A percentile compares a stretch with the other conserved stretches of the same genome.
Conservation (phyloP, 352 stramenopile species). For the Aphanomyces astaci region DNA sequence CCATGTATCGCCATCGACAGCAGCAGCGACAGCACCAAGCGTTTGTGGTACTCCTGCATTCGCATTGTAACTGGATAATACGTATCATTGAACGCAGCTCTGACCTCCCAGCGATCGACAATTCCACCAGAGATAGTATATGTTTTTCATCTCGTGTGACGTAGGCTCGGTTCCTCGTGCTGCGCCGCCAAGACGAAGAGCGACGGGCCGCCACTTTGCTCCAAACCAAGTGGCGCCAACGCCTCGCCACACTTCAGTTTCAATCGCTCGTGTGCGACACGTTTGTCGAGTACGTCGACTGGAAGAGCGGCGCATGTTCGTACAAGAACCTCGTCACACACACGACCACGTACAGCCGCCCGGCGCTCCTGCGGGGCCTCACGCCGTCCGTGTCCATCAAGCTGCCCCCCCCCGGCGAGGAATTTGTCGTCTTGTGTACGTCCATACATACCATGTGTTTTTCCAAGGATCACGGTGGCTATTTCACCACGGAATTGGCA, state of each 20-base stretch:
- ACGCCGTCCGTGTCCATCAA: slow-evolving; percentile 10
- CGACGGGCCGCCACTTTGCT: background rate
- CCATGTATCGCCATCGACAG: background rate
- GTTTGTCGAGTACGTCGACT: slow-evolving; percentile 23
- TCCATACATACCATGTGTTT: background rate
- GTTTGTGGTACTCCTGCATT: background rate
- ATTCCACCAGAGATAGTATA: too few relatives aligned
- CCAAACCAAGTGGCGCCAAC: slow-evolving; percentile 8
- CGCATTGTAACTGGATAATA: too few relatives aligned
- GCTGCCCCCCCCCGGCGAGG: slow-evolving; percentile 16
- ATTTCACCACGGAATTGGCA: background rate
- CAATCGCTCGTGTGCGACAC: slow-evolving; percentile 8
- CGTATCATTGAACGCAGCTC: too few relatives aligned
- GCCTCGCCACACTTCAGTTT: slow-evolving; percentile 3
- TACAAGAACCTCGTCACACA: slow-evolving; percentile 23
- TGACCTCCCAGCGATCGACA: too few relatives aligned
- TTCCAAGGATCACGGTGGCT: background rate
- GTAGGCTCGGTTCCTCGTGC: background rate
- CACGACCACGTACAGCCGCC: slow-evolving; percentile 5
- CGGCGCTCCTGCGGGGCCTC: slow-evolving; percentile 5
- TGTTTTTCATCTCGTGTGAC: background rate
- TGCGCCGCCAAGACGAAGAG: background rate
- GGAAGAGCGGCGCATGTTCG: slow-evolving; percentile 15
- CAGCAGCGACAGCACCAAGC: background rate
- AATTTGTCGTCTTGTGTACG: slow-evolving; percentile 18